A percentile compares a stretch with the other conserved stretches of the same genome.
phyloP scores from a whole-genome alignment of 2,329 filamentous ascomycete genomes.

The Aspergillus awamori region DNA sequence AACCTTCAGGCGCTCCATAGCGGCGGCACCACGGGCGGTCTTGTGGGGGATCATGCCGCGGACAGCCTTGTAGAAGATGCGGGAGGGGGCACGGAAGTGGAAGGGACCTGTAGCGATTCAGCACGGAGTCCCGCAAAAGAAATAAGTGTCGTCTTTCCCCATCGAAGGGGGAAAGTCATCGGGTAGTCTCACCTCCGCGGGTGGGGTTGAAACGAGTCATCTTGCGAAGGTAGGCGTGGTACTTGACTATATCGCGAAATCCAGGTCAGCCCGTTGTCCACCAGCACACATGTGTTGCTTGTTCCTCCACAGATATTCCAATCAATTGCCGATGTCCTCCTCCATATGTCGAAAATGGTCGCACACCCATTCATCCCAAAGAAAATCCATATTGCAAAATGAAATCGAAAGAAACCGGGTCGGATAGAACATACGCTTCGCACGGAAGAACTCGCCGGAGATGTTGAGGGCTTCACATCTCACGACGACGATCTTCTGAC shows the following conservation, averaged over 20 bases:
- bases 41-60: constrained; percentile 99
- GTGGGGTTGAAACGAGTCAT: constrained; percentile 99
- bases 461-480: constrained; percentile 99
- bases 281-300: neutral
- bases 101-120: constrained; percentile 72
- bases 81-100: constrained; percentile 98
- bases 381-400: neutral
- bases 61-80: constrained; percentile 99
- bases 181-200: constrained; percentile 76
- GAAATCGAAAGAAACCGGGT: constrained; percentile 20
- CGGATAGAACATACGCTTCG: constrained; percentile 86
- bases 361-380: constrained; percentile 8
- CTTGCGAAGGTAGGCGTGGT: constrained; percentile 99
- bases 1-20: constrained; percentile 98
- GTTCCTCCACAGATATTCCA: constrained; percentile 8
- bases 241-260: constrained; percentile 78
- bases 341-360: neutral
- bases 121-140: constrained; percentile 3
- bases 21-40: constrained; percentile 94
- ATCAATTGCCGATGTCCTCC: neutral
- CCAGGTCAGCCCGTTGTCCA: constrained; percentile 50
- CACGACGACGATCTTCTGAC: constrained; percentile 99
- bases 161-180: neutral
- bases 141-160: neutral
- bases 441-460: constrained; percentile 99